Conservation (phyloP, 2,329 filamentous ascomycete genomes). For the Aspergillus sp. region DNA sequence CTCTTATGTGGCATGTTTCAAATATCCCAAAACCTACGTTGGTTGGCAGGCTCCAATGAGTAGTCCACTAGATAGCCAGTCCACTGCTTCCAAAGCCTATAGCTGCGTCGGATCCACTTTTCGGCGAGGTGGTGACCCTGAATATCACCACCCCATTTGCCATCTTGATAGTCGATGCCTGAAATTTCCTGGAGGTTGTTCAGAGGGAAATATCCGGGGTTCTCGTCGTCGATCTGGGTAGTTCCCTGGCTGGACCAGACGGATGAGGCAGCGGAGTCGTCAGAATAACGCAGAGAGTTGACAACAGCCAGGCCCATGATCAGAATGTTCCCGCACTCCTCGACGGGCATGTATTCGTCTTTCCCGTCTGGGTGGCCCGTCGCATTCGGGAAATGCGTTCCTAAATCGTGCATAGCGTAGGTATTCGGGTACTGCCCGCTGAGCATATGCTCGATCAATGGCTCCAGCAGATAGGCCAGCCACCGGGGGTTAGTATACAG, state of each 20-base stretch:
- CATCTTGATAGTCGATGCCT: slow-evolving; percentile 60
- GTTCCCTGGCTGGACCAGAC: slow-evolving; percentile 52
- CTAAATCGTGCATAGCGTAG: slow-evolving; percentile 55
- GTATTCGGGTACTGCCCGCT: slow-evolving; percentile 79
- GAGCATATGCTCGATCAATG: slow-evolving; percentile 75
- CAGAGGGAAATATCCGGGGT: slow-evolving; percentile 47
- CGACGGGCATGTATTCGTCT: slow-evolving; percentile 59
- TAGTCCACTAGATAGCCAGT: slow-evolving; percentile 75
- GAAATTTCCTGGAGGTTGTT: slow-evolving; percentile 48
- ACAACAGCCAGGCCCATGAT: slow-evolving; percentile 78
- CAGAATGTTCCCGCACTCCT: slow-evolving; percentile 69
- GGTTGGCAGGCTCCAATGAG: slow-evolving; percentile 70
- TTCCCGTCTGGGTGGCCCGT: slow-evolving; percentile 53
- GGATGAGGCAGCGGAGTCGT: slow-evolving; percentile 56
- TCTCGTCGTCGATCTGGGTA: slow-evolving; percentile 20
- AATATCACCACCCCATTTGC: slow-evolving; percentile 56
- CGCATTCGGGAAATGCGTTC: slow-evolving; percentile 54
- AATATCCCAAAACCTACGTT: slow-evolving; percentile 46
- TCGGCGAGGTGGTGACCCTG: slow-evolving; percentile 58
- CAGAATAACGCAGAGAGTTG: slow-evolving; percentile 68
- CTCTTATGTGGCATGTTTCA: not conserved
- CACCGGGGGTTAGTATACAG: slow-evolving; percentile 79
- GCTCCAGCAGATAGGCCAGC: slow-evolving; percentile 76
- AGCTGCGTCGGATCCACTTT: slow-evolving; percentile 68
- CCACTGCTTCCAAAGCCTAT: slow-evolving; percentile 73